phyloP scores from a whole-genome alignment of 2,329 filamentous ascomycete species.

The Sporothrix globosa region DNA sequence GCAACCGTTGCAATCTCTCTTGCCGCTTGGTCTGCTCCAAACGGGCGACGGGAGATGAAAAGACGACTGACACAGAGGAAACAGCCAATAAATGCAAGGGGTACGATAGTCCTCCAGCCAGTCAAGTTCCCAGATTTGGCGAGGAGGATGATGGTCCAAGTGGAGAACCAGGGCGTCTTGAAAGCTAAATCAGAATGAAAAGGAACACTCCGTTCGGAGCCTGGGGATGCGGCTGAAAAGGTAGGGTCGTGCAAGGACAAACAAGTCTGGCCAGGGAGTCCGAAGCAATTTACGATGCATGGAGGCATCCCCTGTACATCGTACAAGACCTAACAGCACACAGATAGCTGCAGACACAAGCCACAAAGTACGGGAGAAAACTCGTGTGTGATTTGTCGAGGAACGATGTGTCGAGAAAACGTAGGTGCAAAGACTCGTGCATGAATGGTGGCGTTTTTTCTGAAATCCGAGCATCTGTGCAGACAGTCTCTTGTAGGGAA shows the following conservation, averaged over 20 bases:
- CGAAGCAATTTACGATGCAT: no score
- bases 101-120: background rate
- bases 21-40: slow-evolving; percentile 7
- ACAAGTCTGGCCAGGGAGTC: no score
- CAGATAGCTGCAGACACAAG: slow-evolving; percentile 16
- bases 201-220: no score
- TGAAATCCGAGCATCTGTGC: background rate
- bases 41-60: background rate
- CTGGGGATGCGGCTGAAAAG: background rate
- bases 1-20: slow-evolving; percentile 15
- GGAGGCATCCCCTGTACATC: no score
- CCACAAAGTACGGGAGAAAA: slow-evolving; percentile 2
- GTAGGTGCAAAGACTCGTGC: background rate
- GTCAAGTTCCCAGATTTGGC: slow-evolving; percentile 13
- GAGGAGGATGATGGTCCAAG: slow-evolving; percentile 19
- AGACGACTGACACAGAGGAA: background rate
- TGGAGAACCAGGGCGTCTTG: background rate
- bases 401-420: background rate
- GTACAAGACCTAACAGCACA: no score
- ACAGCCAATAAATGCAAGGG: background rate
- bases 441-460: slow-evolving; percentile 22
- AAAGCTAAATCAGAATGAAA: background rate
- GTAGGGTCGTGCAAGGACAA: no score
- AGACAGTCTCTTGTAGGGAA: background rate
- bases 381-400: background rate